phyloP scores from a whole-genome alignment of 2,329 filamentous ascomycete genomes.

The Aspergillus alliaceus region DNA sequence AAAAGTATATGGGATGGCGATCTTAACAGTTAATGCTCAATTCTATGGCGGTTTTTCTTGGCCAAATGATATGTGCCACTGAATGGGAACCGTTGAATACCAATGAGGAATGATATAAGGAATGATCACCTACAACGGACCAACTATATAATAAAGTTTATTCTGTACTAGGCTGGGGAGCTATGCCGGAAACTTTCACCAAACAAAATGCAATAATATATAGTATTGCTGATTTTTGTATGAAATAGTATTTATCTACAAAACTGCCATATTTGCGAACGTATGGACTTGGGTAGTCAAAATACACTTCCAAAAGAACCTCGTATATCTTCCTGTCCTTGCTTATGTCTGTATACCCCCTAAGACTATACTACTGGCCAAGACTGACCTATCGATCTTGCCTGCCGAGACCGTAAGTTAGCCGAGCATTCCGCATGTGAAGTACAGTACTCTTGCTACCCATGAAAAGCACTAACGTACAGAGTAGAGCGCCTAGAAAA shows the following conservation, averaged over 20 bases:
- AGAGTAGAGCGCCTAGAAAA: background rate
- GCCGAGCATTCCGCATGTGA: conserved; percentile 27
- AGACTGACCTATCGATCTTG: background rate
- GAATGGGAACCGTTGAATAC: background rate
- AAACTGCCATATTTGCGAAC: background rate
- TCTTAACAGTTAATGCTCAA: background rate
- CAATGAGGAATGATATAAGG: background rate
- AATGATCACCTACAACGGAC: background rate
- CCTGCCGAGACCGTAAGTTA: conserved; percentile 17
- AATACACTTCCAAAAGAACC: background rate
- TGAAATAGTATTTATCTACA: background rate
- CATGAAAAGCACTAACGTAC: background rate
- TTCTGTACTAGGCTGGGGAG: background rate
- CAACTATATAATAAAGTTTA: background rate
- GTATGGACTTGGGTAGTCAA: background rate
- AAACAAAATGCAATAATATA: no score
- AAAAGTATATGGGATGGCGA: background rate
- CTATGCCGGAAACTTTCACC: background rate
- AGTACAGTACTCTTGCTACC: background rate
- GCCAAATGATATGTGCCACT: background rate
- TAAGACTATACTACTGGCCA: background rate
- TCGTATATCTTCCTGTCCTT: background rate
- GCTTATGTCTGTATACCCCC: background rate
- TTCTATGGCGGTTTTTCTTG: background rate
- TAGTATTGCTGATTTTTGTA: background rate